A percentile compares a stretch with the other conserved stretches of the same genome.
Conservation (phyloP, 495 filamentous ascomycete genomes). For the Aspergillus mulundensis region DNA sequence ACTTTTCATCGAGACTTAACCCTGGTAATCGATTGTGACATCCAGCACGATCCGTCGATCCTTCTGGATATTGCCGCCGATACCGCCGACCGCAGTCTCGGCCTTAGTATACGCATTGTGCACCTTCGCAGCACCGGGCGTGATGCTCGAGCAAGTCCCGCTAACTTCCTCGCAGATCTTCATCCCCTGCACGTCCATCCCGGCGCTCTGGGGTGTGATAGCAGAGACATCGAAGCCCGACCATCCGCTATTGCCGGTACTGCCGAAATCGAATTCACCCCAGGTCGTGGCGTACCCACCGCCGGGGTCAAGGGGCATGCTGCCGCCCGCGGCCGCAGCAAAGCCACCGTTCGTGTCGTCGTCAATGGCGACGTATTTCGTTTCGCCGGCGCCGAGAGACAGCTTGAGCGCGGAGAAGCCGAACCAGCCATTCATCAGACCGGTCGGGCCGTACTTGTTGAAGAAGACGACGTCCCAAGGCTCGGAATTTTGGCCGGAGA, state of each 20-base stretch:
- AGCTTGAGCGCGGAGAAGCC: conserved; percentile 38
- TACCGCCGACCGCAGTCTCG: conserved; percentile 34
- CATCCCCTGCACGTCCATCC: conserved; percentile 31
- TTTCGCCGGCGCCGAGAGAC: conserved; percentile 37
- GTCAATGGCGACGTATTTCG: conserved; percentile 45
- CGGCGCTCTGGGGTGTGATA: conserved; percentile 35
- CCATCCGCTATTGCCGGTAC: conserved; percentile 32
- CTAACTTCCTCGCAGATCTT: conserved; percentile 28
- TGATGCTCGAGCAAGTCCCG: conserved; percentile 31
- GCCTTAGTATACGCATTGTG: conserved; percentile 35
- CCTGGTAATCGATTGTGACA: conserved; percentile 11
- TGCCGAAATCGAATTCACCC: conserved; percentile 43
- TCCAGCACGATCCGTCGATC: conserved; percentile 11
- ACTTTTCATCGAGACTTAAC: conserved; percentile 4
- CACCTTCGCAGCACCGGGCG: conserved; percentile 22
- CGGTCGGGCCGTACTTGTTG: conserved; percentile 48
- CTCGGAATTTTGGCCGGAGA: conserved; percentile 36
- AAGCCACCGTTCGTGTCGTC: conserved; percentile 41
- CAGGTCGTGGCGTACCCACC: conserved; percentile 41
- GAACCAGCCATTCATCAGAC: conserved; percentile 38
- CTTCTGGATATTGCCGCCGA: conserved; percentile 34
- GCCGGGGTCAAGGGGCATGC: conserved; percentile 26
- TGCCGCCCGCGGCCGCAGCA: conserved; percentile 29
- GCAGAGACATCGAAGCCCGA: conserved; percentile 42
- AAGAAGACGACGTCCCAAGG: conserved; percentile 46